These are phyloP conservation scores for Filosporella fistucella DNA, from an alignment of 495 filamentous ascomycete species.

Conservation along the genomic window DNA sequence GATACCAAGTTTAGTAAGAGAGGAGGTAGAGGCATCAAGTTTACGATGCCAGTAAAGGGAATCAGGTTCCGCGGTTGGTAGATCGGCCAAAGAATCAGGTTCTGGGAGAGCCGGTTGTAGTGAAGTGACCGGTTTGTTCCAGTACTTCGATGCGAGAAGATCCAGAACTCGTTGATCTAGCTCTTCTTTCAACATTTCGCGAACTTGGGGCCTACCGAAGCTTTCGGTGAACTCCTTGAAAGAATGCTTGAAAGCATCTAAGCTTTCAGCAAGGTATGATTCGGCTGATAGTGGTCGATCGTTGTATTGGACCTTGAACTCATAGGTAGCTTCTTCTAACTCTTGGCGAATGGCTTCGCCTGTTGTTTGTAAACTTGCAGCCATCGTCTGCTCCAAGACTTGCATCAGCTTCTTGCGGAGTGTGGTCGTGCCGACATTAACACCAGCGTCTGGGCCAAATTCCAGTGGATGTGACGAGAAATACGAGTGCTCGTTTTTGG, in stretches of 20 bases:
- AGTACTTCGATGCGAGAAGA: constrained; percentile 90
- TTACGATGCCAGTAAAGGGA: constrained; percentile 90
- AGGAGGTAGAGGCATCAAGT: constrained; percentile 85
- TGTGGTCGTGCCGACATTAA: constrained; percentile 77
- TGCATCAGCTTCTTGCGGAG: constrained; percentile 94
- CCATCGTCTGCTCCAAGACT: constrained; percentile 96
- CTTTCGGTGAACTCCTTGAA: constrained; percentile 88
- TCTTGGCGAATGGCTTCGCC: constrained; percentile 91
- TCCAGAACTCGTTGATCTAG: constrained; percentile 94
- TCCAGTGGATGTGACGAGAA: constrained; percentile 81
- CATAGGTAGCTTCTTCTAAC: constrained; percentile 94
- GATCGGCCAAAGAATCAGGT: constrained; percentile 65
- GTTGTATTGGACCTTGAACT: constrained; percentile 99
- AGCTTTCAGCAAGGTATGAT: constrained; percentile 88
- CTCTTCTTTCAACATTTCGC: constrained; percentile 83
- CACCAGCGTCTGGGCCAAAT: constrained; percentile 66
- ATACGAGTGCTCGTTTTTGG: constrained; percentile 81
- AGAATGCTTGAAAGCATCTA: constrained; percentile 96
- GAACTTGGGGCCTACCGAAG: constrained; percentile 87
- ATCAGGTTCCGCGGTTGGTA: constrained; percentile 79
- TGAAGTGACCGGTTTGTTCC: constrained; percentile 92
- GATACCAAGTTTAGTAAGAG: constrained; percentile 89
- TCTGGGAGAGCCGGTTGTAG: constrained; percentile 57
- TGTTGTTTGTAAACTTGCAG: constrained; percentile 78
- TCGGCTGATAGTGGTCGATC: constrained; percentile 92